Base-by-base conservation (phyloP, 441 rosid species). In the Populus trichocarpa region DNA sequence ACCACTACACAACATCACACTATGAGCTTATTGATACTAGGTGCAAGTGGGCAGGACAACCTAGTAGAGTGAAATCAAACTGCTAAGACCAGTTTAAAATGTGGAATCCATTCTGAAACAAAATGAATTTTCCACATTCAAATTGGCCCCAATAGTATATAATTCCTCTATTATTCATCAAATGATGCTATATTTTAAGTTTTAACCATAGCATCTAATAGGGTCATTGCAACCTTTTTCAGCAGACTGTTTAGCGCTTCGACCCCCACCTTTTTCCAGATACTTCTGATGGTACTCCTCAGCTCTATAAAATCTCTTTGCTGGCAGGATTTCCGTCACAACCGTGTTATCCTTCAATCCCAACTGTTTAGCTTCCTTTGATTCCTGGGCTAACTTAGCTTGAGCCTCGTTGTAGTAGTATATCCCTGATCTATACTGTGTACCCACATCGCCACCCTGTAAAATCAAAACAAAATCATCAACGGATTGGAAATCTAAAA, bases 271-370 rank as follows among this genome's bases (percentile, higher is more conserved):
- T 59, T 93, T 93, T 4, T 87, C 88, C 11, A 95, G 93, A 74
- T 95, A 92, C 85, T 91, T 97, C 79, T 92, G 98, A 79, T 93
- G 97, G 76, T 90, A 80, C 46, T 91, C 98, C 79, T 93, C 99
- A 0, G 98, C 99, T 77, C 86, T 82, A 81, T 90, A 93, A 86
- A 95, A 95, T 83, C 89, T 92, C 90, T 86, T 93, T 42, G 98
- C 98, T 0, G 96, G 91, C n/a, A 92, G 81, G 75, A 92, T 89
- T 86, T 95, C 98, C 0, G 95, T 88, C 76, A 93, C 91, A 26
- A 93, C 88, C 89, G 78, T 79, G 81, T 88, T 85, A 76, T 91
- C 83, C 77, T 88, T 87, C 81, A 89, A 59, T 42, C 80, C 78
- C 81, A 80, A 76, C 84, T 91, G 95, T 84, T 89, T 95, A 50